Percentiles rank a stretch among this genome's conserved stretches.
Conservation (phyloP, 345 rosid species). For the Excoecaria cochinchinensis region DNA sequence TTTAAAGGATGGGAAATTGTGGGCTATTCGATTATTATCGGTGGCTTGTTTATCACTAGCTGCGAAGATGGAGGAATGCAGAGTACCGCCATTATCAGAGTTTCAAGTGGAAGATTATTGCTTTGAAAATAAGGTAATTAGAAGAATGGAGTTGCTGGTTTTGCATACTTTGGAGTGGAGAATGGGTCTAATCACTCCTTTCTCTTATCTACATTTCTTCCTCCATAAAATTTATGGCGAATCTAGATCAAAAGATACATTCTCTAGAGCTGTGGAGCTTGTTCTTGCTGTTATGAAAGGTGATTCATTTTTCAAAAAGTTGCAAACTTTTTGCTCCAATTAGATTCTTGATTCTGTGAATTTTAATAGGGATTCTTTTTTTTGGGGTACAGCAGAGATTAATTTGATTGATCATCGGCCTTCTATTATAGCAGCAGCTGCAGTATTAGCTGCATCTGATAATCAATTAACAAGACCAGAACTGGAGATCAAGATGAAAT, state of each 20-base stretch:
- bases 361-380: neutral
- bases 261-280: slow-evolving; percentile 49
- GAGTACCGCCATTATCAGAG: slow-evolving; percentile 61
- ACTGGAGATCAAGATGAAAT: slow-evolving; percentile 47
- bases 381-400: slow-evolving; percentile 47
- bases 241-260: slow-evolving; percentile 34
- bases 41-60: slow-evolving; percentile 79
- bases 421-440: slow-evolving; percentile 73
- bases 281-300: slow-evolving; percentile 56
- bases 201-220: slow-evolving; percentile 62
- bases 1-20: slow-evolving; percentile 58
- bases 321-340: neutral
- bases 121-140: slow-evolving; percentile 52
- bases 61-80: slow-evolving; percentile 81
- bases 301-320: slow-evolving; percentile 14
- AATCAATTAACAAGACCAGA: slow-evolving; percentile 48
- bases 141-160: slow-evolving; percentile 68
- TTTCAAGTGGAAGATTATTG: slow-evolving; percentile 43
- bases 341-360: neutral
- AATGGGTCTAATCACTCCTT: slow-evolving; percentile 69
- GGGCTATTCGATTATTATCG: slow-evolving; percentile 69
- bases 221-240: slow-evolving; percentile 35
- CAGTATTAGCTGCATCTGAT: slow-evolving; percentile 56
- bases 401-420: slow-evolving; percentile 63
- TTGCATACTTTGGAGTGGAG: slow-evolving; percentile 73